phyloP scores from a whole-genome alignment of 23 red algal species.

The Gracilaria domingensis region DNA sequence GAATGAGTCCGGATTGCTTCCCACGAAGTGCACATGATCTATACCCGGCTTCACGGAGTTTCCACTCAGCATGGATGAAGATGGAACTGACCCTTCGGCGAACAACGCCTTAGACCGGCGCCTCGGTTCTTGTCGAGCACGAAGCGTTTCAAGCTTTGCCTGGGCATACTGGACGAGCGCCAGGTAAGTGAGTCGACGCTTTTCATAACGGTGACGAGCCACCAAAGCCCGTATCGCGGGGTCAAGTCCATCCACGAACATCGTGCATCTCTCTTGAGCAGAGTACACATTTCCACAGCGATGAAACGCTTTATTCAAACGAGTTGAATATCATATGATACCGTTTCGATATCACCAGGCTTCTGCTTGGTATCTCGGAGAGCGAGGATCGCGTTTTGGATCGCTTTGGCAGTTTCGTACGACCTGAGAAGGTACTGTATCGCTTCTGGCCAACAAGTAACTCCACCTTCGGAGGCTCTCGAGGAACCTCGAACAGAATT shows the following conservation, averaged over 20 bases:
- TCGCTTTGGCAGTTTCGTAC: background rate
- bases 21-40: background rate
- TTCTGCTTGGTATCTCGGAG: constrained; percentile 1
- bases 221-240: background rate
- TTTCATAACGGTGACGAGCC: constrained; percentile 3
- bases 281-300: constrained; percentile 48
- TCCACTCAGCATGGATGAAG: background rate
- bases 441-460: constrained; percentile 54
- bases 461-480: constrained; percentile 35
- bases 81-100: background rate
- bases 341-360: constrained; percentile 26
- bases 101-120: background rate
- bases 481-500: constrained; percentile 23
- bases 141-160: constrained; percentile 17
- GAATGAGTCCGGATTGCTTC: background rate
- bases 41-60: background rate
- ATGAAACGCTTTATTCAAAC: constrained; percentile 22
- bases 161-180: constrained; percentile 23
- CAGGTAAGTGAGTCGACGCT: background rate
- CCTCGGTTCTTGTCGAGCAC: background rate
- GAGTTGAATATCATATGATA: constrained; percentile 29
- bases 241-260: constrained; percentile 47
- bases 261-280: background rate
- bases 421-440: constrained; percentile 48
- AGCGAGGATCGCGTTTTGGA: constrained; percentile 1